phyloP scores from a whole-genome alignment of 2,329 filamentous ascomycete genomes.

The Fusarium nodosum region DNA sequence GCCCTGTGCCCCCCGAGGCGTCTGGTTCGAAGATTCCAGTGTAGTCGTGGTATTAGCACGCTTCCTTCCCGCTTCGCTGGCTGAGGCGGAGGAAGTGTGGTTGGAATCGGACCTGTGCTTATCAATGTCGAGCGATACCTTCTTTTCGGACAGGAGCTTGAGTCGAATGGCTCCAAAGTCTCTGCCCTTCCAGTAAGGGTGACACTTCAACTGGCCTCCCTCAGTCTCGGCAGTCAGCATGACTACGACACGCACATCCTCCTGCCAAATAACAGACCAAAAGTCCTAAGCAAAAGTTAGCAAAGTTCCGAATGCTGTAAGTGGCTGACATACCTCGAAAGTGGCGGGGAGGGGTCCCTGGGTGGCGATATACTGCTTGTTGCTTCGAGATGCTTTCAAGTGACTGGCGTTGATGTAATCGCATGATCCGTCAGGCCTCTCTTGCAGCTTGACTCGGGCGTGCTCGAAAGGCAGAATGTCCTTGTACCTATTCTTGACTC shows the following conservation, averaged over 20 bases:
- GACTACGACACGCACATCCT: conserved; percentile 93
- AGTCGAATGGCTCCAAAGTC: conserved; percentile 84
- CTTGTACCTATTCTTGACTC: conserved; percentile 96
- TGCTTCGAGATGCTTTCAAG: conserved; percentile 81
- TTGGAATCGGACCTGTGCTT: conserved; percentile 61
- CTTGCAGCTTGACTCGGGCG: conserved; percentile 83
- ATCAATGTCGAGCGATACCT: conserved; percentile 80
- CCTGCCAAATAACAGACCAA: conserved; percentile 97
- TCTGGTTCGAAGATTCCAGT: conserved; percentile 53
- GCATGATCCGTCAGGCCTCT: conserved; percentile 75
- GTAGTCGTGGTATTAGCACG: conserved; percentile 69
- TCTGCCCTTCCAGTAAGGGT: conserved; percentile 88
- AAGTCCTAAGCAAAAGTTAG: conserved; percentile 77
- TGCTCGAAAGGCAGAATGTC: conserved; percentile 98
- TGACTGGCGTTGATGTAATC: conserved; percentile 98
- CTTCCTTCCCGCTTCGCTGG: conserved; percentile 60
- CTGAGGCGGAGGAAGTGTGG: conserved; percentile 42
- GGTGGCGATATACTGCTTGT: conserved; percentile 95
- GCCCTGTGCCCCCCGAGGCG: conserved; percentile 48
- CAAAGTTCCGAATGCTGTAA: neutral
- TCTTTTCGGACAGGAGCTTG: conserved; percentile 83
- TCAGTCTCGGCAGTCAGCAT: conserved; percentile 97
- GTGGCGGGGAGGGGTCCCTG: conserved; percentile 94
- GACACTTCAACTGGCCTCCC: conserved; percentile 93
- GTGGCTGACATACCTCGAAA: conserved; percentile 75